phyloP scores from a whole-genome alignment of 768 basidiomycete genomes.

The Lyophyllum atratum region DNA sequence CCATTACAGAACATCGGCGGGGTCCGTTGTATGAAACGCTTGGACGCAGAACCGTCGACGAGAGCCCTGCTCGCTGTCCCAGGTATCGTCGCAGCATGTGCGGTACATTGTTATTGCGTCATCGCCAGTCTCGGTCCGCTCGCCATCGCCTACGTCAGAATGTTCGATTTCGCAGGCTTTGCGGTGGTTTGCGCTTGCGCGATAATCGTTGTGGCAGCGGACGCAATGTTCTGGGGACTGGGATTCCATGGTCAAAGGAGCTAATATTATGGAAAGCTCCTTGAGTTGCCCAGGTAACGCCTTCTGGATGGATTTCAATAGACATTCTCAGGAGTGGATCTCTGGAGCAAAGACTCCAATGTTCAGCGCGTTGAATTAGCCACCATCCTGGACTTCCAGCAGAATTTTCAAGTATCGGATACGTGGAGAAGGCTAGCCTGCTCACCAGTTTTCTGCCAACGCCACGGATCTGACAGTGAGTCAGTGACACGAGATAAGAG shows the following conservation, averaged over 20 bases:
- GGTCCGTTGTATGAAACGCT: not conserved
- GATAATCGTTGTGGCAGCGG: not conserved
- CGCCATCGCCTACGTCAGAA: not conserved
- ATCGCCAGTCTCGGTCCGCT: not conserved
- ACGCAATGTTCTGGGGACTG: not conserved
- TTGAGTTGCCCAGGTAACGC: not conserved
- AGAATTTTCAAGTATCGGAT: too few relatives aligned
- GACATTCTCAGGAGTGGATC: not conserved
- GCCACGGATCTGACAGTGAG: too few relatives aligned
- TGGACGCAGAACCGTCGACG: not conserved
- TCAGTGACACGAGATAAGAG: too few relatives aligned
- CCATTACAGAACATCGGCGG: not conserved
- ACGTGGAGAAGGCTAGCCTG: too few relatives aligned
- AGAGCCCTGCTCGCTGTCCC: not conserved
- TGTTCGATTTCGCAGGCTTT: not conserved
- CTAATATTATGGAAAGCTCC: not conserved
- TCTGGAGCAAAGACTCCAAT: not conserved
- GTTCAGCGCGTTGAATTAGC: not conserved
- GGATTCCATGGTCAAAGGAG: not conserved
- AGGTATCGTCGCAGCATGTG: not conserved
- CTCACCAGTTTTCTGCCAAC: too few relatives aligned
- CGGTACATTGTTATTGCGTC: not conserved
- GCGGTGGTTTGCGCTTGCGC: not conserved
- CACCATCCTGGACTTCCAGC: too few relatives aligned
- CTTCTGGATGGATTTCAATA: not conserved